Evolutionary conservation across 106 monocot genomes (phyloP).

Genomic region (Dioscorea zingiberensis): DNA sequence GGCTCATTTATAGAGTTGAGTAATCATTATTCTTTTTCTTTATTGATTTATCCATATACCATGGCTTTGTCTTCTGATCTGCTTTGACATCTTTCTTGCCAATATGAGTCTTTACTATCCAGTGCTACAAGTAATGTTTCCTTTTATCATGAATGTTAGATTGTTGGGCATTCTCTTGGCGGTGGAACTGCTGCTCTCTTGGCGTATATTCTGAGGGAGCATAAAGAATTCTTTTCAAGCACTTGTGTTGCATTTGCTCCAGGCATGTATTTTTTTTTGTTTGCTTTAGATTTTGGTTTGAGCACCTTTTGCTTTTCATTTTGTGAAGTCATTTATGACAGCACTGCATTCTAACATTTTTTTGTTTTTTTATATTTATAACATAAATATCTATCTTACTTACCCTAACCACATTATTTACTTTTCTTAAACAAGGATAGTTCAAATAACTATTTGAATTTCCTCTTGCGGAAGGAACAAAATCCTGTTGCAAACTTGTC

Average conservation of each 20-base stretch:
- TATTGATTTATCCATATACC: background rate
- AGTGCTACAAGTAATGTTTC: background rate
- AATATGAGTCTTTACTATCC: background rate
- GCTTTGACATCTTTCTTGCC: background rate
- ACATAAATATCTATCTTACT: background rate
- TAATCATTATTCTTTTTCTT: too few species aligned
- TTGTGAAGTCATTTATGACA: background rate
- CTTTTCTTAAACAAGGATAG: too few species aligned
- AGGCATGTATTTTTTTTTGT: conserved; percentile 31
- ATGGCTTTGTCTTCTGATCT: background rate
- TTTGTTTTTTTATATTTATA: background rate
- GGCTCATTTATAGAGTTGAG: too few species aligned
- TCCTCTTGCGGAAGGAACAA: too few species aligned
- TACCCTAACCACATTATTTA: too few species aligned
- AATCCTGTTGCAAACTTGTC: too few species aligned
- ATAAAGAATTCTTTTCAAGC: conserved; percentile 49
- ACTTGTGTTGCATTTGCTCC: conserved; percentile 74
- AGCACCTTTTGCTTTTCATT: background rate
- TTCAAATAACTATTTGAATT: too few species aligned
- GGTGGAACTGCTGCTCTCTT: conserved; percentile 62
- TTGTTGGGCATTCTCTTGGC: conserved; percentile 79
- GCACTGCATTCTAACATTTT: background rate
- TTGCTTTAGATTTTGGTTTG: background rate
- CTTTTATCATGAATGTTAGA: conserved; percentile 25
- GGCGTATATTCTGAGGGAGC: conserved; percentile 65